Evolutionary conservation across 306 rosid genomes (phyloP), one percentile per base, ranked within the genome.

Genomic region (Trifolium subterraneum): DNA sequence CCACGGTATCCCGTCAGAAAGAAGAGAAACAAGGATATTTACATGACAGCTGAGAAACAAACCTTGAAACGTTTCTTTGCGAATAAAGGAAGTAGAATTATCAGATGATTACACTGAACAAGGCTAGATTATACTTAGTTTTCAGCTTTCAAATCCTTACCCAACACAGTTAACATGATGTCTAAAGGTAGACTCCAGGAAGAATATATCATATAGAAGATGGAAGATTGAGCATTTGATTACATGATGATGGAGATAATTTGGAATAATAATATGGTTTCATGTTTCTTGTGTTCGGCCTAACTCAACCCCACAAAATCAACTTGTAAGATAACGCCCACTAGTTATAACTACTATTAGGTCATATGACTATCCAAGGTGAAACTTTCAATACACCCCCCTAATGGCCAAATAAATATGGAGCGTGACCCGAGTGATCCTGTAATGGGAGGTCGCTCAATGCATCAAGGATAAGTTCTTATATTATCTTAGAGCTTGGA

Each of bases 191-290:
- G 54, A 66, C 71, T 19, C 33, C 14, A 16, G 16, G 13, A 2
- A 74, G 50, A 27, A 27, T 27, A 27, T 27, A 27, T 27, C 59
- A 36, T 48, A n/a, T n/a, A 23, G 62, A 19, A 60, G 58, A 31
- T 59, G 35, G 29, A 23, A 42, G 76, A 38, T 8, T 29, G 31
- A 70, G 71, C 39, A 50, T 67, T 52, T 60, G 22, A 60, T 35
- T 59, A 63, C 10, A 48, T 48, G 54, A 8, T 6, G 54, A 48
- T 47, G 15, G n/a, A 41, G 14, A 73, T 47, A 62, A 77, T 15
- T 6, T 31, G 18, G 29, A 42, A 19, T 61, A 70, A 23, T 20
- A 55, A n/a, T 20, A 75, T 44, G 67, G 42, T 14, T 55, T 11
- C 38, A 6, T 41, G 36, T 59, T 63, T 11, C 29, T 48, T 48